Percentiles rank a stretch among this genome's conserved stretches.
phyloP scores from a whole-genome alignment of 179 eudicot species.

The Heliamphora pulchella region DNA sequence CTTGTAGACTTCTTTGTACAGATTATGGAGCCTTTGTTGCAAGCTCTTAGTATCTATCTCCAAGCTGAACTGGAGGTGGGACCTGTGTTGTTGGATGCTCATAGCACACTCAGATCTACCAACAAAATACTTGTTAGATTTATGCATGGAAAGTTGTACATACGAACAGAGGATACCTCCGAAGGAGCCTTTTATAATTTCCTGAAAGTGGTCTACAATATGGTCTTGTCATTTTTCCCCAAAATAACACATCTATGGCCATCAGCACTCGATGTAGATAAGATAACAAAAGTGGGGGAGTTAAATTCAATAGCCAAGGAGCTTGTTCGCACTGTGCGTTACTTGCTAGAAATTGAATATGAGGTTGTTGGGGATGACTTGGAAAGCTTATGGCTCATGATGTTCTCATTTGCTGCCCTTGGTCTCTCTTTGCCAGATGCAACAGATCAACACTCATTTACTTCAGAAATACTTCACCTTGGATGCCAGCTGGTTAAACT shows the following conservation, averaged over 20 bases:
- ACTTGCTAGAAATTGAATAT: slow-evolving; percentile 72
- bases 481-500: slow-evolving; percentile 70
- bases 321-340: slow-evolving; percentile 39
- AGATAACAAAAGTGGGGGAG: slow-evolving; percentile 21
- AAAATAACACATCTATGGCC: slow-evolving; percentile 32
- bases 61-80: slow-evolving; percentile 38
- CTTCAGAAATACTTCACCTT: slow-evolving; percentile 48
- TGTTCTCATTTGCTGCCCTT: slow-evolving; percentile 46
- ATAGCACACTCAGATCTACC: slow-evolving; percentile 38
- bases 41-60: slow-evolving; percentile 31
- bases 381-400: slow-evolving; percentile 64
- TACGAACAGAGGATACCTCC: slow-evolving; percentile 60
- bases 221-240: slow-evolving; percentile 42
- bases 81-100: slow-evolving; percentile 30
- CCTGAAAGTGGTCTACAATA: slow-evolving; percentile 48
- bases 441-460: slow-evolving; percentile 29
- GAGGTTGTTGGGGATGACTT: slow-evolving; percentile 76
- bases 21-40: slow-evolving; percentile 60
- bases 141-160: slow-evolving; percentile 50
- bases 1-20: slow-evolving; percentile 69
- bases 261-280: slow-evolving; percentile 23
- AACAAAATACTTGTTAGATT: slow-evolving; percentile 51
- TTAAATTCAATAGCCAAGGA: slow-evolving; percentile 44
- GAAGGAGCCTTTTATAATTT: slow-evolving; percentile 75
- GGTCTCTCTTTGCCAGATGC: slow-evolving; percentile 31